Evolutionary conservation across 2,329 filamentous ascomycete species (phyloP), one percentile per base, ranked within the genome.

Genomic region (Myriosclerotinia scirpicola): DNA sequence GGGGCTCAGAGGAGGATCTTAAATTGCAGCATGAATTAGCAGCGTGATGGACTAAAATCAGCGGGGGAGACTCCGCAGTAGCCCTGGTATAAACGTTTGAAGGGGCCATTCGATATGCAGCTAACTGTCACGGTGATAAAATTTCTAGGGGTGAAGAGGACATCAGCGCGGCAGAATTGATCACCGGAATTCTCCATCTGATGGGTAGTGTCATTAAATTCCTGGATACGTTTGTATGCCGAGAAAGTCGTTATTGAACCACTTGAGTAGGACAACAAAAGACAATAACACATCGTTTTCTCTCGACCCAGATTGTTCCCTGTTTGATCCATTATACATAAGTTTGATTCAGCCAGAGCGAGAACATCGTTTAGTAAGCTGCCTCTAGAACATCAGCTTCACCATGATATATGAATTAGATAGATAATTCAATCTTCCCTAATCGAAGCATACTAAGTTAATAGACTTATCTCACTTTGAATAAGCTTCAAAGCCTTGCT

Each of bases 111-210:
- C 36, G 54, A 56, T 26, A 5, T 44, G 54, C 38, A 20, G 38
- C 38, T 17, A 22, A 56, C 20, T n/a, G n/a, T 42, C n/a, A 30
- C 20, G 38, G 22, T 20, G 5, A 30, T 42, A 30, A 8, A 4
- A 6, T 11, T 56, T 42, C 7, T 11, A 26, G 6, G 22, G 22
- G 12, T 20, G 40, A 20, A 42, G n/a, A 26, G 0, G 14, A 22
- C 7, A 17, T 42, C 12, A 14, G 42, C 9, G 54, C 22, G n/a
- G 22, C 42, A 20, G 54, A 42, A 2, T 42, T 56, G 54, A 56
- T 56, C 12, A 56, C 54, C 20, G 54, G 54, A 2, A 56, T 36
- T 42, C 38, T 56, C 42, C 54, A 56, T 56, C 38, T 56, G 5
- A 38, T 56, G n/a, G 54, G 54, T 2, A 30, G 54, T 56, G 38